A percentile compares a stretch with the other conserved stretches of the same genome.
These are phyloP conservation scores for Verruconis gallopava DNA, from an alignment of 2,329 filamentous ascomycete genomes.

Conservation along the genomic window DNA sequence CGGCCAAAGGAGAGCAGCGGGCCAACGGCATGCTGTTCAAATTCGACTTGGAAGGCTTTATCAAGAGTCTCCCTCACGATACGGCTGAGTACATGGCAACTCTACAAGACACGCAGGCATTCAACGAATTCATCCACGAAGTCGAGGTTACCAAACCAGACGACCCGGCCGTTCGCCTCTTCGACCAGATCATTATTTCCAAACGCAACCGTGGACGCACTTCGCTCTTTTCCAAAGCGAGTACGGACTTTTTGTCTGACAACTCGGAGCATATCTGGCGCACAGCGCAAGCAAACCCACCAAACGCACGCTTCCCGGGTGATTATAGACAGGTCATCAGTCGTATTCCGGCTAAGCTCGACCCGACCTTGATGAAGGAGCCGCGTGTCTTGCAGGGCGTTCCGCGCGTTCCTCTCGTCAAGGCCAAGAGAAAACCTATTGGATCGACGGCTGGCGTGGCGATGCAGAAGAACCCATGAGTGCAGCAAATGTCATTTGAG, in stretches of 20 bases:
- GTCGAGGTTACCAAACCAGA: slow-evolving; percentile 53
- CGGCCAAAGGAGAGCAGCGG: slow-evolving; percentile 46
- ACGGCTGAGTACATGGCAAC: slow-evolving; percentile 50
- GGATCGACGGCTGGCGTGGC: background rate
- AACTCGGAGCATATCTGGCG: slow-evolving; percentile 71
- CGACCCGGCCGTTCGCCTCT: slow-evolving; percentile 57
- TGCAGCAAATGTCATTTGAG: slow-evolving; percentile 12
- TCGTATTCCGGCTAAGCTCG: slow-evolving; percentile 65
- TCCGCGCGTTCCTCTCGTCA: slow-evolving; percentile 45
- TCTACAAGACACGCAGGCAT: slow-evolving; percentile 54
- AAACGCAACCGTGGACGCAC: slow-evolving; percentile 59
- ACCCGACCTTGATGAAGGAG: slow-evolving; percentile 80
- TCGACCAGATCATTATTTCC: slow-evolving; percentile 72
- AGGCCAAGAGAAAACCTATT: slow-evolving; percentile 28
- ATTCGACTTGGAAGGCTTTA: slow-evolving; percentile 55
- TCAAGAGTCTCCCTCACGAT: slow-evolving; percentile 50
- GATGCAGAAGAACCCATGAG: background rate
- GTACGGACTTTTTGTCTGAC: slow-evolving; percentile 54
- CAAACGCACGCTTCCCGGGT: slow-evolving; percentile 39
- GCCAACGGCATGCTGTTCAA: slow-evolving; percentile 49
- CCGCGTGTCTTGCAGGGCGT: slow-evolving; percentile 80
- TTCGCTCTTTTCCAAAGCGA: slow-evolving; percentile 49
- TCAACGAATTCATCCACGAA: slow-evolving; percentile 78
- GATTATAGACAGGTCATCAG: slow-evolving; percentile 41
- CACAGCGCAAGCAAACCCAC: slow-evolving; percentile 45